A percentile compares a stretch with the other conserved stretches of the same genome.
Conservation (phyloP, 108 stramenopile species). For the Phaeodactylum tricornutum region DNA sequence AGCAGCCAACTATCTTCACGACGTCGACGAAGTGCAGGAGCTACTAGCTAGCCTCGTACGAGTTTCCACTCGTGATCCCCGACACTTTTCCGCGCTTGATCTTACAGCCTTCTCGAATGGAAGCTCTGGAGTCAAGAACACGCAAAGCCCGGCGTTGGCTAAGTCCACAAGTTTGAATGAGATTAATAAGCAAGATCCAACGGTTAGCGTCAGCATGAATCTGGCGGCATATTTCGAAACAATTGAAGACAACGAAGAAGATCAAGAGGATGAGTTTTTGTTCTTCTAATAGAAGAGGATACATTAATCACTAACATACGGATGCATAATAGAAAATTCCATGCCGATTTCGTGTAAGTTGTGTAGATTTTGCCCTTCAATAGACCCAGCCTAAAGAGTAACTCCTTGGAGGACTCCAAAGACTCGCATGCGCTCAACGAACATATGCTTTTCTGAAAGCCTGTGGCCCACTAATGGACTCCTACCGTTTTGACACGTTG, state of each 20-base stretch:
- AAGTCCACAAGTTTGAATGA: conserved; percentile 12
- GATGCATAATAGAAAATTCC: too few relatives aligned
- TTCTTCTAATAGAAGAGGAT: too few relatives aligned
- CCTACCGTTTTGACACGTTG: too few relatives aligned
- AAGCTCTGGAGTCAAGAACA: background rate
- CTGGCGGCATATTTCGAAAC: conserved; percentile 49
- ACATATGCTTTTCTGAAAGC: too few relatives aligned
- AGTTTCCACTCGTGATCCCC: conserved; percentile 60
- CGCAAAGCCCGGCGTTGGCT: conserved; percentile 14
- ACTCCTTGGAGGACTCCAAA: too few relatives aligned
- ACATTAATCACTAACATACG: too few relatives aligned
- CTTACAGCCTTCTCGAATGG: conserved; percentile 24
- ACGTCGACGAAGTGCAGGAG: conserved; percentile 87
- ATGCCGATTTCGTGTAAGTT: too few relatives aligned
- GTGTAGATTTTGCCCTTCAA: too few relatives aligned
- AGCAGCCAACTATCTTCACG: conserved; percentile 91
- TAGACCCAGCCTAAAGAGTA: too few relatives aligned
- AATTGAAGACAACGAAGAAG: conserved; percentile 58
- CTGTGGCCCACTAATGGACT: too few relatives aligned
- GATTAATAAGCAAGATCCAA: conserved; percentile 8
- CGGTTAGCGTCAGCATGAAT: conserved; percentile 18
- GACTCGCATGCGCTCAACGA: too few relatives aligned
- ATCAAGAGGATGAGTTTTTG: conserved; percentile 49
- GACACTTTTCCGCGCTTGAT: conserved; percentile 60
- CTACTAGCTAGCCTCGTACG: conserved; percentile 74